A percentile compares a stretch with the other conserved stretches of the same genome.
phyloP scores from a whole-genome alignment of 2,329 filamentous ascomycete genomes.

The Coniosporium tulheliwenetii region DNA sequence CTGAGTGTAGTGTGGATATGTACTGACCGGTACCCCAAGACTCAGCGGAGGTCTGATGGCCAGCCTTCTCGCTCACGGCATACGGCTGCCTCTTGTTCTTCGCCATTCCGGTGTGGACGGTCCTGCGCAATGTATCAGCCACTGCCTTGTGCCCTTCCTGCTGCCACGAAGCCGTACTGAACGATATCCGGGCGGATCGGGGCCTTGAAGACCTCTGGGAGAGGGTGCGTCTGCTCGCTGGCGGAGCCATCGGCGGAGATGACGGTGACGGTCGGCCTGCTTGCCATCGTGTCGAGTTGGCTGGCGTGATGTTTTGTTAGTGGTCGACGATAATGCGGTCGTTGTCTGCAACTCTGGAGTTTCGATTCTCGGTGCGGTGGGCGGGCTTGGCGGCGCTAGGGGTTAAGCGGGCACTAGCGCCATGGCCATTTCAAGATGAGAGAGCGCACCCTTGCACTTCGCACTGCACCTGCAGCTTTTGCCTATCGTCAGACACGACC shows the following conservation, averaged over 20 bases:
- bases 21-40: conserved; percentile 97
- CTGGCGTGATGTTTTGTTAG: conserved; percentile 15
- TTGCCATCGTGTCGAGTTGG: conserved; percentile 53
- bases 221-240: conserved; percentile 75
- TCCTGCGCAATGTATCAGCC: conserved; percentile 26
- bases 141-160: conserved; percentile 1
- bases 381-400: too few relatives aligned
- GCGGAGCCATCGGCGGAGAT: conserved; percentile 90
- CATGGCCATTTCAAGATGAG: too few relatives aligned
- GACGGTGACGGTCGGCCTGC: conserved; percentile 94
- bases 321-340: conserved; percentile 22
- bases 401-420: too few relatives aligned
- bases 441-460: too few relatives aligned
- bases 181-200: conserved; percentile 99
- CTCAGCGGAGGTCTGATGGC: conserved; percentile 99
- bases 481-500: too few relatives aligned
- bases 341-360: conserved; percentile 3
- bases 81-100: conserved; percentile 99
- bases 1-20: conserved; percentile 3
- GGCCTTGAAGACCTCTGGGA: conserved; percentile 91
- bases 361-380: too few relatives aligned
- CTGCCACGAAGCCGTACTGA: conserved; percentile 47
- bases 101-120: conserved; percentile 93
- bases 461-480: too few relatives aligned
- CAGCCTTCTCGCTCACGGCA: conserved; percentile 99